Conservation (phyloP, 768 basidiomycete genomes). For the Lentinula sp. region DNA sequence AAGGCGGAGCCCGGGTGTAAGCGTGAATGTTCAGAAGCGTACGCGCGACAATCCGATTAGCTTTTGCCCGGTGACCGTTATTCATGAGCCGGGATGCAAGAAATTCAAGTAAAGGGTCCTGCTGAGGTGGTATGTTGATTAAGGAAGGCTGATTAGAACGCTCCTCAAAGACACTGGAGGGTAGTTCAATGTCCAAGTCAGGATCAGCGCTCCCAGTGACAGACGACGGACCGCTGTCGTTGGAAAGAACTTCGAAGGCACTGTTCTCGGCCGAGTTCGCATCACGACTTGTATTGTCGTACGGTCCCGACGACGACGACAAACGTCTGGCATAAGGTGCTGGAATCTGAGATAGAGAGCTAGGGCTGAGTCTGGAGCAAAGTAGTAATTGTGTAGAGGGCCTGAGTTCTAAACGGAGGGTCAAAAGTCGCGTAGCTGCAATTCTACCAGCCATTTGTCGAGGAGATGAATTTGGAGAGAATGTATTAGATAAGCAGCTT, state of each 20-base stretch:
- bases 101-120: conserved; percentile 69
- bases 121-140: conserved; percentile 63
- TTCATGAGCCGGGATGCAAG: conserved; percentile 56
- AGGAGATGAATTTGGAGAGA: background rate
- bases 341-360: background rate
- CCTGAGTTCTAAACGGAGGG: background rate
- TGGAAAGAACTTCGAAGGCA: background rate
- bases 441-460: background rate
- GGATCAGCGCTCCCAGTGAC: background rate
- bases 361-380: background rate
- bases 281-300: background rate
- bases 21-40: conserved; percentile 69
- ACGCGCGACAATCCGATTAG: conserved; percentile 47
- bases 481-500: background rate
- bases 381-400: no score
- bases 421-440: background rate
- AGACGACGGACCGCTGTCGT: background rate
- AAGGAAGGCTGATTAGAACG: conserved; percentile 11
- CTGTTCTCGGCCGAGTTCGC: background rate
- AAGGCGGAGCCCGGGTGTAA: conserved; percentile 69
- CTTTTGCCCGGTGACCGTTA: conserved; percentile 60
- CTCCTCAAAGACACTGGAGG: background rate
- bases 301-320: background rate
- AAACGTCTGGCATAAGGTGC: background rate
- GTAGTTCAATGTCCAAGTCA: conserved; percentile 5